Evolutionary conservation across 1,284 basidiomycete genomes (phyloP).

Genomic region (Heterobasidion annosum): DNA sequence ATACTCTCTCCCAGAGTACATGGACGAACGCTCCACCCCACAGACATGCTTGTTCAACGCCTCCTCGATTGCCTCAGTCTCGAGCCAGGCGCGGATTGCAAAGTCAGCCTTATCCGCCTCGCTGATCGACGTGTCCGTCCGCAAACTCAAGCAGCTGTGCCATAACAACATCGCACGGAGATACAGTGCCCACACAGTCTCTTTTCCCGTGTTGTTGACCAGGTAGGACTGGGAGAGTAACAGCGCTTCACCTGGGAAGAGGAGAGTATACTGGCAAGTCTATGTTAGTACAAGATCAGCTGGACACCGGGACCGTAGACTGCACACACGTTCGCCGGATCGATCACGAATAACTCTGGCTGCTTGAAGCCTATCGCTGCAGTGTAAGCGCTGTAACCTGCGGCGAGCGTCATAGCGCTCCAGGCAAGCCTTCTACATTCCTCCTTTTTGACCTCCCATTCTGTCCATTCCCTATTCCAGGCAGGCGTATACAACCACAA

Average conservation of each 20-base stretch:
- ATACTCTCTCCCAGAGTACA: constrained; percentile 65
- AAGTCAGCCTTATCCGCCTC: constrained; percentile 50
- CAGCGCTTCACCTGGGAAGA: constrained; percentile 61
- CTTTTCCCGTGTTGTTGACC: constrained; percentile 29
- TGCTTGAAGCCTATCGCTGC: constrained; percentile 32
- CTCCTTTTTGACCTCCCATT: constrained; percentile 58
- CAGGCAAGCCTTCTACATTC: constrained; percentile 66
- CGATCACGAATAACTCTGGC: constrained; percentile 48
- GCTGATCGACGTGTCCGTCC: constrained; percentile 27
- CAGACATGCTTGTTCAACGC: constrained; percentile 59
- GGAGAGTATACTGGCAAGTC: constrained; percentile 43
- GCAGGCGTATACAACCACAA: constrained; percentile 55
- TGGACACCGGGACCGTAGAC: not conserved
- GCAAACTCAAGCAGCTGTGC: constrained; percentile 60
- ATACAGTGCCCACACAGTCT: constrained; percentile 66
- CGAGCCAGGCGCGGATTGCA: constrained; percentile 61
- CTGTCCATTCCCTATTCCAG: constrained; percentile 51
- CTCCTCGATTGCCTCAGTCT: constrained; percentile 56
- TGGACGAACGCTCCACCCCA: constrained; percentile 50
- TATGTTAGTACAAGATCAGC: constrained; percentile 1
- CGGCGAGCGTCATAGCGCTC: constrained; percentile 54
- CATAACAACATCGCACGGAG: constrained; percentile 62
- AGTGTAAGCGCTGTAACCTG: constrained; percentile 53
- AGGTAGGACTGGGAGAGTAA: constrained; percentile 3
- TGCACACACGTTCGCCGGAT: constrained; percentile 54